These are phyloP conservation scores for Diddensiella transvaalensis DNA, from an alignment of 805 yeast genomes.

Conservation along the genomic window DNA sequence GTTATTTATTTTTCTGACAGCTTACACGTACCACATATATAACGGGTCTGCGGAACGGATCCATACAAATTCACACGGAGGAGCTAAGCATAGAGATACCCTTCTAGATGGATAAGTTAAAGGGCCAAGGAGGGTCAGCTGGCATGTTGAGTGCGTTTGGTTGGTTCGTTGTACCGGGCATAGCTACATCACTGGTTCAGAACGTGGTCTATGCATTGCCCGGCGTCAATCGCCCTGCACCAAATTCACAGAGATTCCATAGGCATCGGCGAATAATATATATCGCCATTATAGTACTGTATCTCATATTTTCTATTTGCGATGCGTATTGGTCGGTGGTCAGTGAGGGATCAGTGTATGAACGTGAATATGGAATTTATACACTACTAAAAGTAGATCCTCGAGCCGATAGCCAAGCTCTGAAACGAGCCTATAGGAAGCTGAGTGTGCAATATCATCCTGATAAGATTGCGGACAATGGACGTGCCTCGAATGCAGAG, in stretches of 20 bases:
- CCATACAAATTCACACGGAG: no score
- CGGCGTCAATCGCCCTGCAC: conserved; percentile 8
- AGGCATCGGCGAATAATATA: conserved; percentile 17
- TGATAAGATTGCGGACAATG: conserved; percentile 30
- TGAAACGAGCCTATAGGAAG: conserved; percentile 24
- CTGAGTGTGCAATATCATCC: conserved; percentile 33
- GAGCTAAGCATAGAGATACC: no score
- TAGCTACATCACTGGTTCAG: conserved; percentile 23
- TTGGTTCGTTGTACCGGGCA: conserved; percentile 26
- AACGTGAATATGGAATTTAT: conserved; percentile 21
- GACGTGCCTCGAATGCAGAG: conserved; percentile 16
- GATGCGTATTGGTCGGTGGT: conserved; percentile 21
- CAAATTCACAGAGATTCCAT: conserved; percentile 7
- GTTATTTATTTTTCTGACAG: no score
- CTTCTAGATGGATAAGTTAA: no score
- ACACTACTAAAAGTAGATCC: conserved; percentile 22
- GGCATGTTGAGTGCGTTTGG: conserved; percentile 14
- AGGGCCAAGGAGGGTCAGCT: no score
- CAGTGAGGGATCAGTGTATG: conserved; percentile 7
- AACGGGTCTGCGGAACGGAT: no score
- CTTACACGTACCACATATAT: no score
- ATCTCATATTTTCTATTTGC: conserved; percentile 23
- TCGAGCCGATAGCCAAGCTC: conserved; percentile 18
- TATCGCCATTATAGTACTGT: conserved; percentile 18
- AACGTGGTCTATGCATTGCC: conserved; percentile 18